These are phyloP conservation scores for Hypoxylon fragiforme DNA, from an alignment of 495 filamentous ascomycete genomes.

Conservation along the genomic window DNA sequence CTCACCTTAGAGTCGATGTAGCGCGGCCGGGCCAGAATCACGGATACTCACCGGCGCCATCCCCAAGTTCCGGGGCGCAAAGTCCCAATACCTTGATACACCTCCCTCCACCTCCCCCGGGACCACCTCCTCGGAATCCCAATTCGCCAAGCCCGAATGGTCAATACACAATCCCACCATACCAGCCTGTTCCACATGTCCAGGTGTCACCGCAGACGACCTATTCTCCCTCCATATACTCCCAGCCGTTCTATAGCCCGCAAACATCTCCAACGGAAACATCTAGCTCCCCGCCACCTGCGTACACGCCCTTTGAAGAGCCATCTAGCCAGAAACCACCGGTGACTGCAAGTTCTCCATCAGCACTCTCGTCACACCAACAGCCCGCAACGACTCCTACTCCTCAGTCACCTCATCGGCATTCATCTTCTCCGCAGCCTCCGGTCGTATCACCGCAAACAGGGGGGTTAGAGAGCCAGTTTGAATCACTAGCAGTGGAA, in stretches of 20 bases:
- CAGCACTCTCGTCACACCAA: background rate
- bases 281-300: background rate
- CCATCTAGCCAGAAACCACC: background rate
- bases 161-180: background rate
- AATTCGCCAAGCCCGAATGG: background rate
- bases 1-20: background rate
- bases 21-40: background rate
- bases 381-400: background rate
- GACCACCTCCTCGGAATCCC: slow-evolving; percentile 13
- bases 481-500: slow-evolving; percentile 6
- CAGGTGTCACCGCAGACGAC: background rate
- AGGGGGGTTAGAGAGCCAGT: slow-evolving; percentile 1
- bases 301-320: background rate
- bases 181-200: background rate
- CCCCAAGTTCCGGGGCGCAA: background rate
- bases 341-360: too few species aligned
- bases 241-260: background rate
- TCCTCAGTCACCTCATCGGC: background rate
- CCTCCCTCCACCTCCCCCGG: slow-evolving; percentile 19
- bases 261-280: background rate
- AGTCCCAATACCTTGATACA: slow-evolving; percentile 3
- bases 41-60: background rate
- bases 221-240: background rate
- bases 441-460: background rate
- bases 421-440: background rate